Evolutionary conservation across 768 basidiomycete species (phyloP).

Genomic region (Tulasnella sp.): DNA sequence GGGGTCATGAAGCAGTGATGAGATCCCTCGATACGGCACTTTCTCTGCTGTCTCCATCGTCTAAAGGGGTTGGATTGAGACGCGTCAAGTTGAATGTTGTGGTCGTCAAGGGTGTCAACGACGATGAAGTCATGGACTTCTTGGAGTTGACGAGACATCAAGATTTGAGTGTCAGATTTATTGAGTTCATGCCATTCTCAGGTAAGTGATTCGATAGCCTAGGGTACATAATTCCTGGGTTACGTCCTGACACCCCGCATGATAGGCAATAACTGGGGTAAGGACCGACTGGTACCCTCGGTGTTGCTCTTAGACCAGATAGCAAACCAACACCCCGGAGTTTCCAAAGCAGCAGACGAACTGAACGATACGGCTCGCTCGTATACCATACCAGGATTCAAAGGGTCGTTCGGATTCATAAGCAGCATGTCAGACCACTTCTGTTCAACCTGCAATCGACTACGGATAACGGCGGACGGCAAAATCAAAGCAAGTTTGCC

Average conservation of each 20-base stretch:
- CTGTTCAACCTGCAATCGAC: conserved; percentile 71
- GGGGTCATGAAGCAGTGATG: conserved; percentile 64
- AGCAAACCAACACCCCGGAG: conserved; percentile 33
- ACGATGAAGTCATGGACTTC: conserved; percentile 68
- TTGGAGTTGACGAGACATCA: conserved; percentile 59
- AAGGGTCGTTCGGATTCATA: conserved; percentile 74
- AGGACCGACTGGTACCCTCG: conserved; percentile 71
- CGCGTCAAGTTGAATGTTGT: conserved; percentile 79
- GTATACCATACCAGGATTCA: conserved; percentile 60
- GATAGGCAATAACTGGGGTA: conserved; percentile 77
- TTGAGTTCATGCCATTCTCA: conserved; percentile 91
- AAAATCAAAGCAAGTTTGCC: conserved; percentile 56
- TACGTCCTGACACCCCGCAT: neutral
- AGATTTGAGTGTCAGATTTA: conserved; percentile 65
- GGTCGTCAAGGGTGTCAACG: conserved; percentile 69
- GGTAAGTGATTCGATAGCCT: conserved; percentile 32
- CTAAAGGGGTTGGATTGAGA: conserved; percentile 31
- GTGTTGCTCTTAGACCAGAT: conserved; percentile 47
- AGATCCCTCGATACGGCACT: conserved; percentile 55
- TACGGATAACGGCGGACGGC: conserved; percentile 81
- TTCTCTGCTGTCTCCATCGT: neutral
- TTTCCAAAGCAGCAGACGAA: conserved; percentile 52
- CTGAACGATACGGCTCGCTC: conserved; percentile 72
- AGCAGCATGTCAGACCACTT: conserved; percentile 93
- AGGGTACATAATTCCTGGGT: too few species aligned